A percentile compares a stretch with the other conserved stretches of the same genome.
These are phyloP conservation scores for Ophiosphaerella herpotricha DNA, from an alignment of 2,329 filamentous ascomycete genomes.

Conservation along the genomic window DNA sequence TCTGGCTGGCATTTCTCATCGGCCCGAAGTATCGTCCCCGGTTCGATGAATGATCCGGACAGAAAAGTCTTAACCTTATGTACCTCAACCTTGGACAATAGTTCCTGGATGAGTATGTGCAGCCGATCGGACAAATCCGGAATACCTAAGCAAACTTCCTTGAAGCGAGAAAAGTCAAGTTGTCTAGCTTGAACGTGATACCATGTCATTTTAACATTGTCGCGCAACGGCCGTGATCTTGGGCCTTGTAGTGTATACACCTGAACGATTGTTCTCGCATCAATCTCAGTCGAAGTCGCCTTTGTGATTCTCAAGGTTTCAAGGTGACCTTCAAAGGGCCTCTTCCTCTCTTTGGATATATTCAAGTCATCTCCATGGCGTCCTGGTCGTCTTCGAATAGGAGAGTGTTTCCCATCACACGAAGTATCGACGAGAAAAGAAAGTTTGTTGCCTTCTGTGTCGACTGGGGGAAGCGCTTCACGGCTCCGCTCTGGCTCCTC, in stretches of 20 bases:
- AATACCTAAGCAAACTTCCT: conserved; percentile 26
- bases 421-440: not conserved
- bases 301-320: conserved; percentile 35
- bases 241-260: conserved; percentile 29
- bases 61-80: conserved; percentile 30
- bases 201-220: conserved; percentile 27
- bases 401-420: too few species aligned
- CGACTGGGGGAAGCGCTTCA: not conserved
- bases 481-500: not conserved
- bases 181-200: conserved; percentile 26
- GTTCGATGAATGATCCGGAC: conserved; percentile 40
- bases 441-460: not conserved
- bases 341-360: not conserved
- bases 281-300: conserved; percentile 16
- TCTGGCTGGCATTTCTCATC: conserved; percentile 27
- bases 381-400: not conserved
- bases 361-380: too few species aligned
- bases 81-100: conserved; percentile 28
- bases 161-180: conserved; percentile 33
- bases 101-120: conserved; percentile 16
- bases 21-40: conserved; percentile 37
- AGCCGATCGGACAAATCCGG: conserved; percentile 22
- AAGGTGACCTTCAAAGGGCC: not conserved
- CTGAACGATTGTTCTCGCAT: conserved; percentile 23
- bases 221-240: conserved; percentile 11